A percentile compares a stretch with the other conserved stretches of the same genome.
Evolutionary conservation across 805 yeast species (phyloP).

Genomic region (Candida odintsovae): DNA sequence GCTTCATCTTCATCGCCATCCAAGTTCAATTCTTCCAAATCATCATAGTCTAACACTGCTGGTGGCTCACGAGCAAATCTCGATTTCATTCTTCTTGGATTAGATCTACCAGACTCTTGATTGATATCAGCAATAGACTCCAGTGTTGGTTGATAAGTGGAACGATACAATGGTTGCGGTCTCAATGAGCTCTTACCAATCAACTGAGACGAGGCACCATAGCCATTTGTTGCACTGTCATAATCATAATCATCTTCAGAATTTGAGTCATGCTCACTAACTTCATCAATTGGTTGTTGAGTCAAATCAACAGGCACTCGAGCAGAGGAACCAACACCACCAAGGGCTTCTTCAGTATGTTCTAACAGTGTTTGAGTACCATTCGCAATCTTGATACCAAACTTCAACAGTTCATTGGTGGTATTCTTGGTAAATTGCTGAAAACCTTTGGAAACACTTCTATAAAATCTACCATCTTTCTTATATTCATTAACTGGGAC

Average conservation of each 20-base stretch:
- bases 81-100: not conserved
- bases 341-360: constrained; percentile 70
- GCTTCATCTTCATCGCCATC: constrained; percentile 22
- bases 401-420: constrained; percentile 68
- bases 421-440: constrained; percentile 69
- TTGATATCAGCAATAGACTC: constrained; percentile 21
- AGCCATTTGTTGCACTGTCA: constrained; percentile 8
- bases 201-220: constrained; percentile 14
- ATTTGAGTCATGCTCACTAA: constrained; percentile 31
- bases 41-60: constrained; percentile 18
- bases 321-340: constrained; percentile 63
- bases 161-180: constrained; percentile 16
- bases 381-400: constrained; percentile 81
- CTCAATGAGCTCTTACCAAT: constrained; percentile 21
- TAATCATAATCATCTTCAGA: constrained; percentile 25
- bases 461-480: constrained; percentile 62
- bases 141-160: constrained; percentile 22
- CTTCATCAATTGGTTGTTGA: constrained; percentile 24
- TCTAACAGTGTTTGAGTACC: constrained; percentile 84
- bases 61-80: constrained; percentile 1
- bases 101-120: constrained; percentile 1
- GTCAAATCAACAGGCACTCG: constrained; percentile 25
- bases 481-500: constrained; percentile 71
- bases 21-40: constrained; percentile 4
- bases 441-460: constrained; percentile 74